Base-by-base conservation (phyloP, 2,329 filamentous ascomycete species). In the Dactylellina haptotyla region DNA sequence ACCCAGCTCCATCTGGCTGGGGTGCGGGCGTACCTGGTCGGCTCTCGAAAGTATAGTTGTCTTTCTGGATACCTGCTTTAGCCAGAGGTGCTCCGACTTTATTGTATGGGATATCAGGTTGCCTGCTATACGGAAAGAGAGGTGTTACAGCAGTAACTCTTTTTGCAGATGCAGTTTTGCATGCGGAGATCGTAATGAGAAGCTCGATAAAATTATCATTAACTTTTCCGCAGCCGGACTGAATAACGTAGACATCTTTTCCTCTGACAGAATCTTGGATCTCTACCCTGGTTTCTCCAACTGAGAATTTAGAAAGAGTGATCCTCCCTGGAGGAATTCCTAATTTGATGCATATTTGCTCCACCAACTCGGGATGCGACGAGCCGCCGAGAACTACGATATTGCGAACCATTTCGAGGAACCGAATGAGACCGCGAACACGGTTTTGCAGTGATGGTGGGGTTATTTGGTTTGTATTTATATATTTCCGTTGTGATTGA, bases 241-340 rank as follows among this genome's bases (percentile, higher is more conserved):
- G 94, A 79, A 99, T 92, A 80, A 98, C 97, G 84, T 96, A 99
- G 81, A 97, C 95, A 87, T 99, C 95, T 82, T 99, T 99, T 78
- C 92, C 95, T 78, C 95, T 90, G 57, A 99, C 95, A 12, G 93
- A 97, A 82, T 99, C 95, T 81, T 93, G 87, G 79, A 99, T 96
- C 82, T 98, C 95, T 75, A 96, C 94, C 63, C 94, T 89, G 77
- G 91, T 96, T 84, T 98, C 95, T 77, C 95, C 95, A 58, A 95
- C 92, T 30, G 93, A 92, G 84, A 99, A 99, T 83, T 97, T 97
- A 80, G 85, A 87, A 54, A 98, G 88, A 75, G 93, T 88, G 77
- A 94, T 90, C 79, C 93, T 89, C 77, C 92, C 92, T 18, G 88
- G 85, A n/a, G 92, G 89, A 62, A 99, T 88, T 78, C 93, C 92